Evolutionary conservation across 1,284 basidiomycete genomes (phyloP).

Genomic region (Phlebopus sp.): DNA sequence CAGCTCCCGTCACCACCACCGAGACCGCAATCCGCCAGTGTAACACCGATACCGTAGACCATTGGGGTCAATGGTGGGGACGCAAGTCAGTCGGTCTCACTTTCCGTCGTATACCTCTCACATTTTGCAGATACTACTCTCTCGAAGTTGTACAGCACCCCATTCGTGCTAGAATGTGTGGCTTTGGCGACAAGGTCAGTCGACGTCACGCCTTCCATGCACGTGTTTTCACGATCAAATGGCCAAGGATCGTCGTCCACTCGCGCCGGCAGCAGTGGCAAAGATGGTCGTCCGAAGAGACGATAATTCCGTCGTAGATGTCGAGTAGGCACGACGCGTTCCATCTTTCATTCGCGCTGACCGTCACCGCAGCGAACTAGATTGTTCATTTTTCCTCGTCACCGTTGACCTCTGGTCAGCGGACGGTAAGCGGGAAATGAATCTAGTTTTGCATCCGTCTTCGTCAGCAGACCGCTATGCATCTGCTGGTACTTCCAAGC

Average conservation of each 20-base stretch:
- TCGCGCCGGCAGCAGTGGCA: slow-evolving; percentile 86
- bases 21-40: slow-evolving; percentile 34
- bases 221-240: slow-evolving; percentile 12
- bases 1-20: slow-evolving; percentile 34
- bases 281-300: slow-evolving; percentile 72
- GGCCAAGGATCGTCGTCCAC: slow-evolving; percentile 79
- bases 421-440: slow-evolving; percentile 77
- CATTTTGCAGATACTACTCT: slow-evolving; percentile 62
- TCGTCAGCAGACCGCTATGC: slow-evolving; percentile 66
- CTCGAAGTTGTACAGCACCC: slow-evolving; percentile 86
- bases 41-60: slow-evolving; percentile 38
- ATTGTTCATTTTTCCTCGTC: slow-evolving; percentile 83
- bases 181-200: slow-evolving; percentile 88
- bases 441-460: slow-evolving; percentile 83
- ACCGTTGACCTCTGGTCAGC: slow-evolving; percentile 87
- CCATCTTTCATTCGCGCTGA: slow-evolving; percentile 14
- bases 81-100: slow-evolving; percentile 46
- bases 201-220: slow-evolving; percentile 1
- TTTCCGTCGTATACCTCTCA: slow-evolving; percentile 8
- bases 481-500: slow-evolving; percentile 52
- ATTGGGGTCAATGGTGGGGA: slow-evolving; percentile 60
- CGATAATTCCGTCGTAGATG: slow-evolving; percentile 67
- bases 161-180: slow-evolving; percentile 87
- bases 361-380: slow-evolving; percentile 60
- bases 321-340: slow-evolving; percentile 56